Base-by-base conservation (phyloP, 306 rosid genomes). In the Lathyrus oleraceus region DNA sequence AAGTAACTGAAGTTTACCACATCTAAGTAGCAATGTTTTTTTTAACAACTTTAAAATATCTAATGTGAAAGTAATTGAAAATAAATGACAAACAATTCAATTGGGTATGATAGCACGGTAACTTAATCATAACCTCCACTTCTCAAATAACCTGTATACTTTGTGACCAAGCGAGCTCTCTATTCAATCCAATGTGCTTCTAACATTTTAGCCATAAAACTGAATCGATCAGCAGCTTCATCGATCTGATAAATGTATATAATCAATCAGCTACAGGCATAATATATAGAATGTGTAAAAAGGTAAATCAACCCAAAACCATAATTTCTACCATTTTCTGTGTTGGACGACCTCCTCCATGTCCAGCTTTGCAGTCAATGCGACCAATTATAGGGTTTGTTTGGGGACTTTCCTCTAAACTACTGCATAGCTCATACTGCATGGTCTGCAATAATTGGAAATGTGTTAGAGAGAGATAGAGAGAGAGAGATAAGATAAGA, bases 371-470 rank as follows among this genome's bases (percentile, higher is more conserved):
- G 63, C 98, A 85, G 74, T 90, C 98, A 42, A 90, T 88, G 80
- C 98, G 98, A 48, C 97, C 97, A 72, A 94, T 80, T 48, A 94
- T 85, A 7, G 98, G 96, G 79, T 90, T 94, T 19, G 89, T 84
- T 75, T 94, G 97, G 16, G 90, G 97, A 71, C 92, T 90, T 20
- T 79, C 82, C 85, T 88, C 96, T 76, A 90, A 68, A 81, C 97
- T 87, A 49, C 78, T 81, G 78, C 85, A 85, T 10, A 94, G 79
- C 56, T 84, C 81, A 80, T 94, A 67, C 64, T 91, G 97, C 99
- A 88, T 25, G 35, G 92, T 88, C 97, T 91, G 90, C 54, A 17
- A 66, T 8, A 21, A 52, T 15, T 23, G 9, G 57, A 73, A 35
- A 47, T 27, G 14, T 39, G 62, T 67, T 40, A 56, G 43, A 44